These are phyloP conservation scores for Chenopodium album DNA, from an alignment of 148 eudicot species.

Conservation along the genomic window DNA sequence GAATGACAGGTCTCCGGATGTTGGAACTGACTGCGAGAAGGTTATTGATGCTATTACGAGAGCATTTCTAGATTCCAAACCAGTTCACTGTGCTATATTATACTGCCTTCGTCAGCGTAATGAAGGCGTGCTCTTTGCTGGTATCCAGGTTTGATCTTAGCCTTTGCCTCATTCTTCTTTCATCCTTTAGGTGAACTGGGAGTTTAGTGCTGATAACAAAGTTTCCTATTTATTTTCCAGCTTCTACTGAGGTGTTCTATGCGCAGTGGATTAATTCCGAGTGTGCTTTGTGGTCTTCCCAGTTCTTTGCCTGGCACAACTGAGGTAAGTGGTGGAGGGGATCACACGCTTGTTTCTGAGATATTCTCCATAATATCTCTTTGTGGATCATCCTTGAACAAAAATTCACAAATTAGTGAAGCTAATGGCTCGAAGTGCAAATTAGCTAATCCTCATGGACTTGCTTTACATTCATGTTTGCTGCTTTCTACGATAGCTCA, in stretches of 20 bases:
- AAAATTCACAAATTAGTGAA: slow-evolving; percentile 56
- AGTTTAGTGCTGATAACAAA: slow-evolving; percentile 12
- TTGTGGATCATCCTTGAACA: slow-evolving; percentile 56
- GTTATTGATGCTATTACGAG: slow-evolving; percentile 55
- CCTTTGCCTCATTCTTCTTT: background rate
- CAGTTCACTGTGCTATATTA: slow-evolving; percentile 68
- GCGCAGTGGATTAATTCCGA: slow-evolving; percentile 55
- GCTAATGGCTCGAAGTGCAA: slow-evolving; percentile 46
- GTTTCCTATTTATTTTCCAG: slow-evolving; percentile 47
- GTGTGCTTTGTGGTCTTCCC: slow-evolving; percentile 82
- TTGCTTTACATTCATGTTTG: slow-evolving; percentile 69
- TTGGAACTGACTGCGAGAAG: slow-evolving; percentile 51
- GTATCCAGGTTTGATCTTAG: slow-evolving; percentile 55
- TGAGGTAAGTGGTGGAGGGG: slow-evolving; percentile 93
- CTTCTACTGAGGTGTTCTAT: slow-evolving; percentile 75
- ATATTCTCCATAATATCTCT: slow-evolving; percentile 68
- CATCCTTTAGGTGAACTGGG: background rate
- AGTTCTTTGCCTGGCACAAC: slow-evolving; percentile 84
- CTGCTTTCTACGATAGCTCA: slow-evolving; percentile 78
- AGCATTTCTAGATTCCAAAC: slow-evolving; percentile 62
- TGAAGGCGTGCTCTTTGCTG: slow-evolving; percentile 57
- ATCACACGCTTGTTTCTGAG: slow-evolving; percentile 87
- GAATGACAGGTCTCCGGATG: slow-evolving; percentile 39
- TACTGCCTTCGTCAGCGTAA: slow-evolving; percentile 80
- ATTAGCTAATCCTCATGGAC: slow-evolving; percentile 47